Evolutionary conservation across 805 yeast species (phyloP), one percentile per base, ranked within the genome.

Genomic region (Suhomyces xylopsoci): DNA sequence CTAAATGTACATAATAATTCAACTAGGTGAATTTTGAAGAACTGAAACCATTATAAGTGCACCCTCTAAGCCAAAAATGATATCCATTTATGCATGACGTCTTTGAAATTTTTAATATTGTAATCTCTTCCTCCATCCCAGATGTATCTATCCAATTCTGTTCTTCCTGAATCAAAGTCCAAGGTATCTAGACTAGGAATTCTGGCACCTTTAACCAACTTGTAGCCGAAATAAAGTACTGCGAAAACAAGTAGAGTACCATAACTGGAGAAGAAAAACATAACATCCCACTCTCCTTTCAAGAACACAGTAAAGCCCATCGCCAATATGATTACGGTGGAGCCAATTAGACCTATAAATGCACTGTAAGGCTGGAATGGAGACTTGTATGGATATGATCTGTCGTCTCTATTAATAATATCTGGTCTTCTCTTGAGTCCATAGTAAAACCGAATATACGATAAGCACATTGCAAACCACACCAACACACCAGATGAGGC

Each of bases 81-180:
- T 1, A 65, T 51, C 52, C 66, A 58, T 56, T 71, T 74, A 44
- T 61, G 61, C n/a, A 65, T 49, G 6, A 70, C 62, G 19, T 72
- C 77, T 49, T 70, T 70, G 36, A 68, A 26, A 45, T 62, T 71
- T 34, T 66, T 61, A 24, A 61, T 58, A 55, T 73, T 71, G 55
- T 71, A 74, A 49, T 74, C 78, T 47, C 68, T 63, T 24, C 88
- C 89, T 53, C 89, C 94, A 58, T 85, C 90, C 96, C 96, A 89
- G 20, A 84, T 82, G 56, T 81, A 81, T 47, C 90, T 74, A 67
- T 90, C 97, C 70, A 85, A 82, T 64, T 90, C 96, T 48, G 94
- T 77, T 60, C 96, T 74, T 2, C 96, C 96, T 0, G 90, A 80
- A 66, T 90, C 96, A 64, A 87, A 79, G 66, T 90, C 96, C 54